phyloP scores from a whole-genome alignment of 169 alveolate species.

The Plasmodium billcollinsi region DNA sequence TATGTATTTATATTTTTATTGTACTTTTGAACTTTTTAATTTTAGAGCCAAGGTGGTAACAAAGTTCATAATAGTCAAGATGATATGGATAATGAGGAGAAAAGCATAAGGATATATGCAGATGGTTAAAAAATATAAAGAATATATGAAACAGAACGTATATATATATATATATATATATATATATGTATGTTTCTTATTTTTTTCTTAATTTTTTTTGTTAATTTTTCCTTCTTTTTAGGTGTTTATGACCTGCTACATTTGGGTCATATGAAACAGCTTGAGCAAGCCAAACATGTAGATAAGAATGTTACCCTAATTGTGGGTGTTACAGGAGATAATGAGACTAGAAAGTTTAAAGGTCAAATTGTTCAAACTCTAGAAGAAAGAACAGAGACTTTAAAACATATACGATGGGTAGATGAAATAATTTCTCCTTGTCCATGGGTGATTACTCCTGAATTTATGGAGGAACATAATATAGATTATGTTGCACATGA shows the following conservation, averaged over 20 bases:
- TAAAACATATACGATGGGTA: conserved; percentile 96
- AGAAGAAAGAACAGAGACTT: conserved; percentile 95
- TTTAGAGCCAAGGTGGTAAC: conserved; percentile 26
- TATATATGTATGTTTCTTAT: too few relatives aligned
- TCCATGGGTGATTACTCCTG: conserved; percentile 95
- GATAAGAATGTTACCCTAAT: conserved; percentile 93
- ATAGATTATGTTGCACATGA: conserved; percentile 96
- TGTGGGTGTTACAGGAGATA: conserved; percentile 98
- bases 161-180: not conserved
- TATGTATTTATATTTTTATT: not conserved
- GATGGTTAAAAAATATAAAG: conserved; percentile 63
- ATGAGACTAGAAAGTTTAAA: conserved; percentile 94
- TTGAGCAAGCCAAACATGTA: conserved; percentile 97
- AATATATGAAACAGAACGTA: not conserved
- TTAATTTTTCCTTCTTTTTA: not conserved
- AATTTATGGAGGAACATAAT: conserved; percentile 91
- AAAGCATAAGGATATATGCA: conserved; percentile 65
- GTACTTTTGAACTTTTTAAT: not conserved
- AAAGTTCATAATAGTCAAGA: conserved; percentile 3
- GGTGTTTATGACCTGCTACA: conserved; percentile 98
- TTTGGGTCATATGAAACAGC: conserved; percentile 96
- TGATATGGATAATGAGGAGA: conserved; percentile 11
- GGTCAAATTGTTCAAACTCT: conserved; percentile 96
- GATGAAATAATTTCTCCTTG: conserved; percentile 98
- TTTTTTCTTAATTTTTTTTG: not conserved